phyloP scores from a whole-genome alignment of 306 rosid genomes.

The Cercis canadensis region DNA sequence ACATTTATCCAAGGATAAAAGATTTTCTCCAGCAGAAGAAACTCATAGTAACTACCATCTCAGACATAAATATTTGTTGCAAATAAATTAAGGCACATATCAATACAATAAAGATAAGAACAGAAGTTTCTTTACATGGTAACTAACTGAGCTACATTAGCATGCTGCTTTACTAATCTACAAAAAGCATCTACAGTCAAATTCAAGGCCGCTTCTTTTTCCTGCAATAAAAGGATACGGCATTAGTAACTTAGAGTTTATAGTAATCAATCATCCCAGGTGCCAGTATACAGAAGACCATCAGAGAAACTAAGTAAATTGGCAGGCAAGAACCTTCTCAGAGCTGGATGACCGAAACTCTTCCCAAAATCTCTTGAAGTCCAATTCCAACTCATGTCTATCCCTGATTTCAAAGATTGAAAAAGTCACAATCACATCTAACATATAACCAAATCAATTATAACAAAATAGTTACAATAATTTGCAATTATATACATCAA shows the following conservation, averaged over 20 bases:
- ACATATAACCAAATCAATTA: conserved; percentile 27
- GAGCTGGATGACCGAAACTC: conserved; percentile 98
- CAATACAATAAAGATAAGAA: conserved; percentile 42
- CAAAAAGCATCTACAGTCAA: conserved; percentile 91
- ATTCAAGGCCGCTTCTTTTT: conserved; percentile 97
- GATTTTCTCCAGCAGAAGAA: conserved; percentile 1
- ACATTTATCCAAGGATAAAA: conserved; percentile 15
- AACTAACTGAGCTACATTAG: conserved; percentile 91
- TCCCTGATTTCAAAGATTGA: conserved; percentile 67
- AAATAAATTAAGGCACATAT: conserved; percentile 33
- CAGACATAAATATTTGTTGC: no score
- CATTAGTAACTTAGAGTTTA: conserved; percentile 33
- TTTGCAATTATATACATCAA: conserved; percentile 20
- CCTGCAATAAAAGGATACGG: conserved; percentile 66
- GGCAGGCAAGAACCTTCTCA: conserved; percentile 79
- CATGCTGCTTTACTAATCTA: conserved; percentile 95
- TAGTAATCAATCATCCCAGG: conserved; percentile 22
- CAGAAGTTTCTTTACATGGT: conserved; percentile 68
- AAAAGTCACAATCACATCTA: conserved; percentile 39
- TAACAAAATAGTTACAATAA: conserved; percentile 16
- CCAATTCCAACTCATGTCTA: conserved; percentile 98
- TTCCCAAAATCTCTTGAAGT: conserved; percentile 99
- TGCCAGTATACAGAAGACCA: conserved; percentile 13
- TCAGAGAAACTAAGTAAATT: conserved; percentile 31
- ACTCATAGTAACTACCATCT: background rate